phyloP scores from a whole-genome alignment of 2,329 filamentous ascomycete species.

The Alternaria hordeiaustralica region DNA sequence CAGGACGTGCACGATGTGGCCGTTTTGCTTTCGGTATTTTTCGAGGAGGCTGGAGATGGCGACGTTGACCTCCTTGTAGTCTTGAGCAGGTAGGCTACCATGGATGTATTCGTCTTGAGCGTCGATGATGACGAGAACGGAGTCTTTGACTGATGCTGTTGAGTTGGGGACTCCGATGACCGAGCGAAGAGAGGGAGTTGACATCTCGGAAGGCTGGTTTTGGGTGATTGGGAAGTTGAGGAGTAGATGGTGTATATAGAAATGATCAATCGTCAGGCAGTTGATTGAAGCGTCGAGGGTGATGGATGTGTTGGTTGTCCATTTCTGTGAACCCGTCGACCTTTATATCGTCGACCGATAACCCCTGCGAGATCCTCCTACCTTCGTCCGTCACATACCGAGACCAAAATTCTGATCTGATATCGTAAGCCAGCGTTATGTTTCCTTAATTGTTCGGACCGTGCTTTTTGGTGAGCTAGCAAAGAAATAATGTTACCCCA shows the following conservation, averaged over 20 bases:
- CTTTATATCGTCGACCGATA: not conserved
- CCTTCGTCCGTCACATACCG: not conserved
- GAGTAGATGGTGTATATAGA: not conserved
- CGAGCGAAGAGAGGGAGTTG: not conserved
- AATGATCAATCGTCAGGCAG: not conserved
- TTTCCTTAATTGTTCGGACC: not conserved
- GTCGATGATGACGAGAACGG: not conserved
- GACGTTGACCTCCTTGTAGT: not conserved
- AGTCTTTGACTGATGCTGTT: not conserved
- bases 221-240: not conserved
- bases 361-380: not conserved
- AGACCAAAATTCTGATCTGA: not conserved
- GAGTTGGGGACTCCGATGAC: not conserved
- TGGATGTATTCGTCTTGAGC: not conserved
- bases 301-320: not conserved
- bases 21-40: not conserved
- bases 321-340: not conserved
- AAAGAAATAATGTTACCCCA: not conserved
- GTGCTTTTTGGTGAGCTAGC: not conserved
- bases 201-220: not conserved
- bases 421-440: not conserved
- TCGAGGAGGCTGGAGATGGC: not conserved
- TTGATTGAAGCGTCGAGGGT: not conserved
- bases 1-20: not conserved
- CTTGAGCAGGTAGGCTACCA: not conserved